These are phyloP conservation scores for Debaryomyces prosopidis DNA, from an alignment of 805 yeast genomes.

Conservation along the genomic window DNA sequence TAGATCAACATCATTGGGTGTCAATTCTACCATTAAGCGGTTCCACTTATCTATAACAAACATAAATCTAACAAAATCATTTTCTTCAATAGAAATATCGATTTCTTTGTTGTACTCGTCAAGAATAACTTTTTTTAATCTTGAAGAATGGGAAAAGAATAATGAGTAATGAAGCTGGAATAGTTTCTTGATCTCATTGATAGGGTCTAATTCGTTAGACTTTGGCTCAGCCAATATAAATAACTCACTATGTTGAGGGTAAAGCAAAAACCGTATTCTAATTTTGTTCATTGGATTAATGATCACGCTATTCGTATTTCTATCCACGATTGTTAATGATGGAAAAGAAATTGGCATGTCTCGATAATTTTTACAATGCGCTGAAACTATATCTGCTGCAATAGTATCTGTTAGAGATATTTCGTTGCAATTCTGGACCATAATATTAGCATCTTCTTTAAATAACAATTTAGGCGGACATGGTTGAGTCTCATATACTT, in stretches of 20 bases:
- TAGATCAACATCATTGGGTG: conserved; percentile 25
- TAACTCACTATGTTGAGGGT: conserved; percentile 50
- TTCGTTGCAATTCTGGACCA: conserved; percentile 11
- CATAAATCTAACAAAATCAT: conserved; percentile 38
- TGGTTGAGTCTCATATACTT: conserved; percentile 20
- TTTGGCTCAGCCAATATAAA: conserved; percentile 52
- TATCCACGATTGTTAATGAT: conserved; percentile 19
- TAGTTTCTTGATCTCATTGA: conserved; percentile 56
- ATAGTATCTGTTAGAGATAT: conserved; percentile 28
- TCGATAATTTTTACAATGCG: conserved; percentile 29
- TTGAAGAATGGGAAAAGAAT: conserved; percentile 39
- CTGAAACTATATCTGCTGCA: conserved; percentile 30
- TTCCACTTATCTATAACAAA: conserved; percentile 43
- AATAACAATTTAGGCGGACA: conserved; percentile 21
- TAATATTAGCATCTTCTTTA: conserved; percentile 5
- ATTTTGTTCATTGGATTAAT: conserved; percentile 31
- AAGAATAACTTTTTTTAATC: conserved; percentile 28
- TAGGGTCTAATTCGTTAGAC: conserved; percentile 60
- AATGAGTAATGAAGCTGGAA: conserved; percentile 42
- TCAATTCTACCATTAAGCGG: conserved; percentile 34
- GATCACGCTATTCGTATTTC: conserved; percentile 9
- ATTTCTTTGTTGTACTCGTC: conserved; percentile 34
- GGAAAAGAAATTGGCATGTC: conserved; percentile 40
- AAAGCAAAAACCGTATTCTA: conserved; percentile 33
- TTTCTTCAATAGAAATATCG: conserved; percentile 29